Conservation (phyloP, 176 grass and related monocot genomes). For the Guadua angustifolia region DNA sequence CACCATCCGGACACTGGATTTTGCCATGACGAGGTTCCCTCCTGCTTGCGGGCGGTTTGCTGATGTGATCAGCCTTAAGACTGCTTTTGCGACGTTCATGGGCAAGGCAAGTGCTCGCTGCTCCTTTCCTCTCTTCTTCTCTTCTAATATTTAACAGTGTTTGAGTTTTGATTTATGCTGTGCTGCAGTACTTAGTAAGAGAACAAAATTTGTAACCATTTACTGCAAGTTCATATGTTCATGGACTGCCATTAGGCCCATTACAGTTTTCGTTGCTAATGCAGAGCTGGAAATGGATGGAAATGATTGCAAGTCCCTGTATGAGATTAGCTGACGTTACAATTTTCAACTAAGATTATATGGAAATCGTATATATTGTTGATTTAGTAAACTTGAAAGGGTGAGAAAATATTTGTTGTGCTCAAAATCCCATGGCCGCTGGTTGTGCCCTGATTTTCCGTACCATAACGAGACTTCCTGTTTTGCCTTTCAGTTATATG, state of each 20-base stretch:
- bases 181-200: not conserved
- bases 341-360: not conserved
- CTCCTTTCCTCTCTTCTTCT: conserved; percentile 16
- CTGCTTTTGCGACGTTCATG: conserved; percentile 90
- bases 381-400: not conserved
- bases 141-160: conserved; percentile 4
- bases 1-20: conserved; percentile 76
- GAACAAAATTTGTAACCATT: not conserved
- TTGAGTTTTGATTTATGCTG: not conserved
- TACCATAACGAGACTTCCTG: not conserved
- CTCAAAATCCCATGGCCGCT: not conserved
- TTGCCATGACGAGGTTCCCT: conserved; percentile 92
- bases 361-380: not conserved
- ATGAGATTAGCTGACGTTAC: not conserved
- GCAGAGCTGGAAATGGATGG: not conserved
- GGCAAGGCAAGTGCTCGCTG: conserved; percentile 86
- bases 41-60: conserved; percentile 91
- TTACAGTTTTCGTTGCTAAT: not conserved
- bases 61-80: conserved; percentile 93
- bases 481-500: conserved; percentile 14
- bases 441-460: not conserved
- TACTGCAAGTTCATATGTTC: not conserved
- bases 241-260: not conserved
- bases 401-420: not conserved
- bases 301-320: not conserved